A percentile compares a stretch with the other conserved stretches of the same genome.
phyloP scores from a whole-genome alignment of 192 early-diverging fungal species.

The Coemansia furcata region DNA sequence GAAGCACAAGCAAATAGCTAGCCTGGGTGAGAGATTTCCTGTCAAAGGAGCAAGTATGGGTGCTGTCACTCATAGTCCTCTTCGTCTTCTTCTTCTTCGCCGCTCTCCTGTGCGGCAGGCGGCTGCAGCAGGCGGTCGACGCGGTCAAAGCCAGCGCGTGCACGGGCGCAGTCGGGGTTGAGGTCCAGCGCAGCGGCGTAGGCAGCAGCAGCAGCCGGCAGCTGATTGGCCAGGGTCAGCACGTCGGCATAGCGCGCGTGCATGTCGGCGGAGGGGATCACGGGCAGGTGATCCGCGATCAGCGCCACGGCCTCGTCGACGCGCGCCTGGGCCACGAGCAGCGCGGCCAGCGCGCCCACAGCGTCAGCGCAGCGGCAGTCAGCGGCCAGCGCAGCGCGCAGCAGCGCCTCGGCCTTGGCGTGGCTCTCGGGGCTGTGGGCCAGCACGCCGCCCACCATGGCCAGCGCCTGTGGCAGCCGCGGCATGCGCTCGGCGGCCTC shows the following conservation, averaged over 20 bases:
- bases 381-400: conserved; percentile 20
- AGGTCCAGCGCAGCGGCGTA: conserved; percentile 37
- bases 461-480: conserved; percentile 22
- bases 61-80: background rate
- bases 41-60: no score
- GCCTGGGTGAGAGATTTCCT: no score
- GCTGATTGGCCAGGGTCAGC: conserved; percentile 42
- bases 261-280: conserved; percentile 45
- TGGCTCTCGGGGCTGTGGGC: conserved; percentile 42
- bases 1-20: background rate
- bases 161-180: conserved; percentile 36
- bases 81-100: conserved; percentile 4
- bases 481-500: conserved; percentile 43
- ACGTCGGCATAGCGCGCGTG: conserved; percentile 45
- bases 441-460: conserved; percentile 38
- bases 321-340: conserved; percentile 19
- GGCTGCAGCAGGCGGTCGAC: conserved; percentile 48
- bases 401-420: conserved; percentile 31
- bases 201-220: conserved; percentile 37
- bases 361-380: conserved; percentile 32
- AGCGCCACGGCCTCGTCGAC: conserved; percentile 15
- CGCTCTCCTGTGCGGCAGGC: conserved; percentile 1
- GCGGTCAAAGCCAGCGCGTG: conserved; percentile 29
- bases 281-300: conserved; percentile 28
- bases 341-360: conserved; percentile 36